phyloP scores from a whole-genome alignment of 371 early-diverging fungal species.

The Spraguea lophii region DNA sequence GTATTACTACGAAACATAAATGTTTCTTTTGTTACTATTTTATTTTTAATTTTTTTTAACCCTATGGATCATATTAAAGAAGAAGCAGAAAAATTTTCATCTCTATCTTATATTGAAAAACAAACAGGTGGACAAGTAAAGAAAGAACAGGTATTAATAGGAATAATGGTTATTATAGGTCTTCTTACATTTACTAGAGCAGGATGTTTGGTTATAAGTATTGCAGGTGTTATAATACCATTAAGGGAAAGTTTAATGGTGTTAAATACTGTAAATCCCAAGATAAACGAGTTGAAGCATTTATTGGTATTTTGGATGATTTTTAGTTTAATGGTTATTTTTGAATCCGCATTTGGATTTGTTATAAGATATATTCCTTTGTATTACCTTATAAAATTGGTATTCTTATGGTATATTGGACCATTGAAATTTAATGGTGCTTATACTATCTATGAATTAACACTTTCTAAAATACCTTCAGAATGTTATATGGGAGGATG shows the following conservation, averaged over 20 bases:
- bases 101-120: constrained; percentile 25
- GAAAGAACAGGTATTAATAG: constrained; percentile 29
- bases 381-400: constrained; percentile 35
- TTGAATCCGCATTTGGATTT: constrained; percentile 20
- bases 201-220: constrained; percentile 10
- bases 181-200: constrained; percentile 12
- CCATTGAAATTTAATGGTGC: constrained; percentile 17
- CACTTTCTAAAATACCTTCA: constrained; percentile 19
- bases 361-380: constrained; percentile 25
- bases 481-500: too few relatives aligned
- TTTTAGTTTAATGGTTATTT: constrained; percentile 13
- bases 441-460: constrained; percentile 17
- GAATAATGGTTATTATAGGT: constrained; percentile 6
- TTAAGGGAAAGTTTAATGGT: constrained; percentile 20
- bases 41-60: constrained; percentile 1
- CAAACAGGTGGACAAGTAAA: constrained; percentile 16
- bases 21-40: too few relatives aligned
- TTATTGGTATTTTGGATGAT: constrained; percentile 30
- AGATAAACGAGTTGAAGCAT: constrained; percentile 22
- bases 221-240: constrained; percentile 14
- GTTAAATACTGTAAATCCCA: constrained; percentile 24
- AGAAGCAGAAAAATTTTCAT: constrained; percentile 27
- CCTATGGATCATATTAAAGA: constrained; percentile 36
- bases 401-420: constrained; percentile 28
- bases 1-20: too few relatives aligned